Evolutionary conservation across 129 eudicot genomes (phyloP).

Genomic region (Centella asiatica): DNA sequence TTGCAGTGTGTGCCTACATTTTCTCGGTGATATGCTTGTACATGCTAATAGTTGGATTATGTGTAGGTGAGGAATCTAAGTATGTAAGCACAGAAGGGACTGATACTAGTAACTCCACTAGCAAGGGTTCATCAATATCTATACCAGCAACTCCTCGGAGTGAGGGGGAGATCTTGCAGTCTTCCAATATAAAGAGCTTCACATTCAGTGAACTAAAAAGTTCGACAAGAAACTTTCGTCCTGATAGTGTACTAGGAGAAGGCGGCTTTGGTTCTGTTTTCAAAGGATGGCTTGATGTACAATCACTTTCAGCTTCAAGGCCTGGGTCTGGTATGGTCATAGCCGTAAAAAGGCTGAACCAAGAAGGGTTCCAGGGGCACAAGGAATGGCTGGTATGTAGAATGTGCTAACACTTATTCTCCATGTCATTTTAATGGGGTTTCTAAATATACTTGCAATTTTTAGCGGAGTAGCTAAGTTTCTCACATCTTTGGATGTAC

Average conservation of each 20-base stretch:
- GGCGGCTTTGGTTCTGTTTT: slow-evolving; percentile 86
- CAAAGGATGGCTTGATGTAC: slow-evolving; percentile 85
- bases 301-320: slow-evolving; percentile 52
- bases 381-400: slow-evolving; percentile 76
- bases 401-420: not conserved
- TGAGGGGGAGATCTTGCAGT: slow-evolving; percentile 73
- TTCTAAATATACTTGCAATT: not conserved
- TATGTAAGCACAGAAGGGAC: slow-evolving; percentile 39
- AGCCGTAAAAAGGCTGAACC: slow-evolving; percentile 74
- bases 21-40: not conserved
- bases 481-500: slow-evolving; percentile 16
- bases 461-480: slow-evolving; percentile 11
- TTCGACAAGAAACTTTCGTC: slow-evolving; percentile 68
- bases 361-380: slow-evolving; percentile 85
- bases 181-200: slow-evolving; percentile 60
- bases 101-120: slow-evolving; percentile 30
- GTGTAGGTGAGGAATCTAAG: slow-evolving; percentile 37
- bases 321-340: slow-evolving; percentile 61
- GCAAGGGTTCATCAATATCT: slow-evolving; percentile 50
- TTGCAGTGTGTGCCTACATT: not conserved
- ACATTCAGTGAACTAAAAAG: slow-evolving; percentile 50
- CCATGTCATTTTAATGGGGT: no score
- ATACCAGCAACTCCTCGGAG: slow-evolving; percentile 52
- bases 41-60: not conserved
- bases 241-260: slow-evolving; percentile 72